These are phyloP conservation scores for Aquilaria agallochum DNA, from an alignment of 441 rosid species.

Conservation along the genomic window DNA sequence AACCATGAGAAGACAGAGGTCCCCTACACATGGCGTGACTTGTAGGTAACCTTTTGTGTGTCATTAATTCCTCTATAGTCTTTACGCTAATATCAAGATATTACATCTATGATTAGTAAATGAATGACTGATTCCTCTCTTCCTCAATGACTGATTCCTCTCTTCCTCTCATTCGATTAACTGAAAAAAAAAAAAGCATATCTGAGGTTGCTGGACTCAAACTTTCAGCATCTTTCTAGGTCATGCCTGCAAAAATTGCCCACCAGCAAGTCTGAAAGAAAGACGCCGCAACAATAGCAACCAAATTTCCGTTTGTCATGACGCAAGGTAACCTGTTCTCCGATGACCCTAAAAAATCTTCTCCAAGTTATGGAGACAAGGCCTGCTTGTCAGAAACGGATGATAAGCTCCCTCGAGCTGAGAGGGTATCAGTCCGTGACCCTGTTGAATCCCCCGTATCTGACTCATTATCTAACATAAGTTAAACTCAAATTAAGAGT, in stretches of 20 bases:
- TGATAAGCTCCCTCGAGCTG: slow-evolving; percentile 44
- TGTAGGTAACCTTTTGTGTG: no score
- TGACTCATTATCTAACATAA: slow-evolving; percentile 49
- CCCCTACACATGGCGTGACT: no score
- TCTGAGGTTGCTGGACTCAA: slow-evolving; percentile 6
- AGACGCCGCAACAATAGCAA: slow-evolving; percentile 2
- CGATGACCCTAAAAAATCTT: background rate
- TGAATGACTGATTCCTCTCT: slow-evolving; percentile 7
- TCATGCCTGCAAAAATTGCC: slow-evolving; percentile 1
- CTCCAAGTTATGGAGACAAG: slow-evolving; percentile 36
- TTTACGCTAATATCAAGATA: background rate
- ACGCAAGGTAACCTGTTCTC: background rate
- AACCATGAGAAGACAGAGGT: no score
- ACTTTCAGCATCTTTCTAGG: slow-evolving; percentile 16
- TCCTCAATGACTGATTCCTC: slow-evolving; percentile 5
- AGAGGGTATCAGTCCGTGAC: slow-evolving; percentile 21
- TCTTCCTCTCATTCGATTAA: slow-evolving; percentile 1
- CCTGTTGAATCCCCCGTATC: slow-evolving; percentile 43
- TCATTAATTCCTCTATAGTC: no score
- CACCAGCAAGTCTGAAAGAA: slow-evolving; percentile 4
- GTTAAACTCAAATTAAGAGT: background rate
- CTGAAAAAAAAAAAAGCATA: background rate
- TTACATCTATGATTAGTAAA: slow-evolving; percentile 9
- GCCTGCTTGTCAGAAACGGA: slow-evolving; percentile 14
- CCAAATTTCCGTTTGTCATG: slow-evolving; percentile 2